These are phyloP conservation scores for Westerdykella aurantiaca DNA, from an alignment of 2,329 filamentous ascomycete species.

Conservation along the genomic window DNA sequence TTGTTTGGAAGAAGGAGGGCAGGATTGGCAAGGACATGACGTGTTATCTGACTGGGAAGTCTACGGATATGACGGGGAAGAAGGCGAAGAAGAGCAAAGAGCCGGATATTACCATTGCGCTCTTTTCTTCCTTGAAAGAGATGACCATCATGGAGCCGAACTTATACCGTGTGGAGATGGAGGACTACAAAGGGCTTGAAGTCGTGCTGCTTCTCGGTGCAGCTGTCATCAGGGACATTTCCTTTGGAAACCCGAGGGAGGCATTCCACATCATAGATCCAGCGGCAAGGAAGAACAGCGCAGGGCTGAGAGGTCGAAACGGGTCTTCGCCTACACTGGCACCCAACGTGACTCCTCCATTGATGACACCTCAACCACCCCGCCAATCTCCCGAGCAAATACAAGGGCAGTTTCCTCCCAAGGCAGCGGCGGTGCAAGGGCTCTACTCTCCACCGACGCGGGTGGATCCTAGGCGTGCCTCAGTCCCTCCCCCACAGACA, in stretches of 20 bases:
- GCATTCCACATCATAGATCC: conserved; percentile 67
- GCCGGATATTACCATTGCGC: conserved; percentile 88
- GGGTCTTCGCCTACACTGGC: conserved; percentile 30
- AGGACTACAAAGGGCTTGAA: conserved; percentile 90
- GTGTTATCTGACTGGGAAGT: conserved; percentile 78
- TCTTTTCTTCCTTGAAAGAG: conserved; percentile 67
- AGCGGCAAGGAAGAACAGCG: conserved; percentile 35
- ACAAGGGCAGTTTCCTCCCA: conserved; percentile 11
- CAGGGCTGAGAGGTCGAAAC: conserved; percentile 28
- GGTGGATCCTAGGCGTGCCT: conserved; percentile 21
- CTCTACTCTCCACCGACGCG: conserved; percentile 10
- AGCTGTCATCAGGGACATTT: conserved; percentile 57
- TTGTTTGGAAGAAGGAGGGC: conserved; percentile 85
- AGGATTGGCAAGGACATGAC: conserved; percentile 81
- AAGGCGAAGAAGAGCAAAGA: conserved; percentile 68
- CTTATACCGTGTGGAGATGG: conserved; percentile 79
- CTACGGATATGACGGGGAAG: conserved; percentile 58
- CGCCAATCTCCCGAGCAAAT: conserved; percentile 20
- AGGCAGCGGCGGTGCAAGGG: conserved; percentile 12
- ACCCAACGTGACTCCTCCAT: conserved; percentile 22
- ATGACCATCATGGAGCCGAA: conserved; percentile 93
- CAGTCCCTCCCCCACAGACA: conserved; percentile 26
- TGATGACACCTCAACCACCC: conserved; percentile 29
- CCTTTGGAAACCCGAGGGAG: conserved; percentile 60
- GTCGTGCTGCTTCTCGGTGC: conserved; percentile 63